Evolutionary conservation across 176 grass and related monocot genomes (phyloP), one percentile per base, ranked within the genome.

Genomic region (Zea luxurians): DNA sequence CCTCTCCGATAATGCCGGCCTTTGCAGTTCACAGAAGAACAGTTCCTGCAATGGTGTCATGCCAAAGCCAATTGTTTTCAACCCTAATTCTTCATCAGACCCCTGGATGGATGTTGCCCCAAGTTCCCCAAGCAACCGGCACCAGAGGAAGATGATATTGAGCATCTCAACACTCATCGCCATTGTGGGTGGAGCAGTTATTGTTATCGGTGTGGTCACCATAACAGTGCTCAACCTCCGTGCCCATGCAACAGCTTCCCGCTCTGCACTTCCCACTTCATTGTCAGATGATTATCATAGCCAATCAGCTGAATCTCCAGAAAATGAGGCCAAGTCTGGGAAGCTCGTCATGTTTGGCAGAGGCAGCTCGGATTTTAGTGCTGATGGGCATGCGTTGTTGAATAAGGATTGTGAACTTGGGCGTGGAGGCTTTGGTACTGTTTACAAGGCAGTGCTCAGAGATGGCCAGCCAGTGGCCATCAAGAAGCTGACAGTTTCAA

Each of bases 401-500:
- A 90, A 92, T 76, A 96, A 89, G 78, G 89, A 96, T 69, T 96
- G 93, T 7, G 93, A 92, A 45, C 88, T 96, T 69, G 93, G 93
- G 38, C 87, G 93, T 16, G 93, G 93, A 52, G 93, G 93, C n/a
- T 96, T 96, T 71, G 93, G 93, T 35, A 84, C 89, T 0, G 87
- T 96, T 57, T 96, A 96, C 66, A 96, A 86, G 74, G 86, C 89
- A n/a, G 73, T 88, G 69, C 77, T 96, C 68, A 62, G 71, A 83
- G 89, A 90, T 60, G 87, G 89, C 48, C 90, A 83, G 49, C 82
- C 89, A 74, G 89, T 96, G 78, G 93, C 85, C 65, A 90, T 96
- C 77, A 96, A 96, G 84, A 96, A 96, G 84, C 83, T 96, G 60
- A 96, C 93, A 5, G 89, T 96, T 45, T 92, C 93, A 57, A 92